Base-by-base conservation (phyloP, 2,329 filamentous ascomycete genomes). In the Capronia coronata region DNA sequence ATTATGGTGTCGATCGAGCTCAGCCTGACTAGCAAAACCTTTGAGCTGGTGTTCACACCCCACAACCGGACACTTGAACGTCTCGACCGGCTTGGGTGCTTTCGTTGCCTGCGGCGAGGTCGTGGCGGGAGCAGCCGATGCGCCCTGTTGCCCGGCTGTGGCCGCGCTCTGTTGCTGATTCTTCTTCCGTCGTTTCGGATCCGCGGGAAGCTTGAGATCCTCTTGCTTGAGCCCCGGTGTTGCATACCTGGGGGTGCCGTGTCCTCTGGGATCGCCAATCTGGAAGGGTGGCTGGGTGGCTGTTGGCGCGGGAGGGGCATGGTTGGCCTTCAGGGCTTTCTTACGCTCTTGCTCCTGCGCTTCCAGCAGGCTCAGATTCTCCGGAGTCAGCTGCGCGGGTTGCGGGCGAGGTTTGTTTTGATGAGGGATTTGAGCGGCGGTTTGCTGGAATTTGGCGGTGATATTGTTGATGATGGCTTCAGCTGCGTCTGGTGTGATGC, bases 221-320 rank as follows among this genome's bases (percentile, higher is more conserved):
- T 78, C 75, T 9, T 73, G 71, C 3, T 74, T 77, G 42, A 82
- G 70, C 43, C 72, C 69, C 16, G 71, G 72, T 16, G 71, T 68
- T 7, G 70, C 71, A 48, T 79, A 77, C 21, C 51, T 49, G 52
- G 58, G 52, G 8, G 58, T 54, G 22, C 56, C 58, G 32, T 75
- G 73, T 11, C 56, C 58, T 40, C 52, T 51, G 10, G 56, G 42
- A 35, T 48, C 54, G 7, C 79, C 78, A 49, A 79, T 71, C 19
- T 79, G 78, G 58, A 78, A 78, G 9, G 76, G 76, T 23, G 77
- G 72, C 34, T 75, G 70, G n/a, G 74, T 66, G 7, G 71, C 66
- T 5, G 72, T 76, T 16, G 75, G 72, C 30, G 75, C 70, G 38
- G 69, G 67, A 40, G 75, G 74, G 40, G 70, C 65, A 47, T 63